Percentiles rank a stretch among this genome's conserved stretches.
These are phyloP conservation scores for Metschnikowia santaceciliae DNA, from an alignment of 805 yeast genomes.

Conservation along the genomic window DNA sequence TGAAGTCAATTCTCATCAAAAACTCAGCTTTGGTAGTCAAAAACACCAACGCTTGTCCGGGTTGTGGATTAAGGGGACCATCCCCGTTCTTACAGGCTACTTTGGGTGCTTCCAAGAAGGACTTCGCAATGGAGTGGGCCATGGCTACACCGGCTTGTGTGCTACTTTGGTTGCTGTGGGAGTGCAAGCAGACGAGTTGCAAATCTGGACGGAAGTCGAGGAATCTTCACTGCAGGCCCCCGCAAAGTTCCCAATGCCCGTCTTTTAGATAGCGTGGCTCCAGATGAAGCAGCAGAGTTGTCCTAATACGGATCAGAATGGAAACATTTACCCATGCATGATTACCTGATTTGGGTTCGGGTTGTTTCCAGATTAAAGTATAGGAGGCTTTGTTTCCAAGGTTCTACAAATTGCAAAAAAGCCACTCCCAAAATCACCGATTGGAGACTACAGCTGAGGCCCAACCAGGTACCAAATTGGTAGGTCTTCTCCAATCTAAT, in stretches of 20 bases:
- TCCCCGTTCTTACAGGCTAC: conserved; percentile 94
- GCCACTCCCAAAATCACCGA: too few relatives aligned
- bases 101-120: conserved; percentile 98
- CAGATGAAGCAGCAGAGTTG: conserved; percentile 97
- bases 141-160: conserved; percentile 97
- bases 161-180: conserved; percentile 97
- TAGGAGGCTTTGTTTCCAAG: too few relatives aligned
- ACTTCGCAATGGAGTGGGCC: conserved; percentile 83
- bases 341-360: too few relatives aligned
- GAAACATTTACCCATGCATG: too few relatives aligned
- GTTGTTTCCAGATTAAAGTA: too few relatives aligned
- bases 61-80: conserved; percentile 39
- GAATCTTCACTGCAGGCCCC: conserved; percentile 98
- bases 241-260: conserved; percentile 90
- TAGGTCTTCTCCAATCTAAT: too few relatives aligned
- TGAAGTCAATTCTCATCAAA: too few relatives aligned
- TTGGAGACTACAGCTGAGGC: too few relatives aligned
- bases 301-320: conserved; percentile 92
- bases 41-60: conserved; percentile 21
- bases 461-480: too few relatives aligned
- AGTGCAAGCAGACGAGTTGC: conserved; percentile 84
- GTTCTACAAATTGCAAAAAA: too few relatives aligned
- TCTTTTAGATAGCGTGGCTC: conserved; percentile 81
- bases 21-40: too few relatives aligned
- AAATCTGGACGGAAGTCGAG: conserved; percentile 99